These are phyloP conservation scores for Candida glucosophila DNA, from an alignment of 1,139 yeast species.

Conservation along the genomic window DNA sequence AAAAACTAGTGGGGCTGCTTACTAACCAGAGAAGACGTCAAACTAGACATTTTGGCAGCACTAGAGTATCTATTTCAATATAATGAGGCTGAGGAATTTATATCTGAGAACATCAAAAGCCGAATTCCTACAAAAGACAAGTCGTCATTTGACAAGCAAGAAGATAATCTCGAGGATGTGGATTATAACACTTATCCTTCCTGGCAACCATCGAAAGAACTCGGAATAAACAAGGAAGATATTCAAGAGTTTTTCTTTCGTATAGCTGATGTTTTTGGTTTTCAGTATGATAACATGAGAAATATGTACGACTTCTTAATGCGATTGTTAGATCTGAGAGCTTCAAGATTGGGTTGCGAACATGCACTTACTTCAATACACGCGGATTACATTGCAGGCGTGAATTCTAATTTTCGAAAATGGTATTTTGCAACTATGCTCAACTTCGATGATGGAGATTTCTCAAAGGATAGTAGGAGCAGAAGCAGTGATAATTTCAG, in stretches of 20 bases:
- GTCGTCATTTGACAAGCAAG: too few species aligned
- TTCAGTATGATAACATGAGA: conserved; percentile 52
- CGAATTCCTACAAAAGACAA: too few species aligned
- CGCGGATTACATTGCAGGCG: conserved; percentile 83
- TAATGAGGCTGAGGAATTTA: too few species aligned
- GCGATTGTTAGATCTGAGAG: conserved; percentile 58
- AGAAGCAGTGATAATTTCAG: too few species aligned
- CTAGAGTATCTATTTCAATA: too few species aligned
- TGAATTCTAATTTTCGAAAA: conserved; percentile 80
- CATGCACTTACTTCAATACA: conserved; percentile 54
- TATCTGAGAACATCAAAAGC: too few species aligned
- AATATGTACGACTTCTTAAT: conserved; percentile 61
- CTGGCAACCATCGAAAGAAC: conserved; percentile 34
- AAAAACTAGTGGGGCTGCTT: too few species aligned
- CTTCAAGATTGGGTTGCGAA: conserved; percentile 51
- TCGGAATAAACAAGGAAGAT: conserved; percentile 54
- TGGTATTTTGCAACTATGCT: conserved; percentile 96
- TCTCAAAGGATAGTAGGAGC: conserved; percentile 17
- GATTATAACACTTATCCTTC: conserved; percentile 69
- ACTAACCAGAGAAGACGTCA: too few species aligned
- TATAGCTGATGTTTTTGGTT: conserved; percentile 53
- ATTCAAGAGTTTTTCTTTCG: conserved; percentile 50
- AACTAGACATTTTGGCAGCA: too few species aligned
- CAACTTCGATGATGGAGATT: conserved; percentile 56
- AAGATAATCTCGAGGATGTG: too few species aligned